Conservation (phyloP, 2,329 filamentous ascomycete genomes). For the Dothideomycetes sp. region DNA sequence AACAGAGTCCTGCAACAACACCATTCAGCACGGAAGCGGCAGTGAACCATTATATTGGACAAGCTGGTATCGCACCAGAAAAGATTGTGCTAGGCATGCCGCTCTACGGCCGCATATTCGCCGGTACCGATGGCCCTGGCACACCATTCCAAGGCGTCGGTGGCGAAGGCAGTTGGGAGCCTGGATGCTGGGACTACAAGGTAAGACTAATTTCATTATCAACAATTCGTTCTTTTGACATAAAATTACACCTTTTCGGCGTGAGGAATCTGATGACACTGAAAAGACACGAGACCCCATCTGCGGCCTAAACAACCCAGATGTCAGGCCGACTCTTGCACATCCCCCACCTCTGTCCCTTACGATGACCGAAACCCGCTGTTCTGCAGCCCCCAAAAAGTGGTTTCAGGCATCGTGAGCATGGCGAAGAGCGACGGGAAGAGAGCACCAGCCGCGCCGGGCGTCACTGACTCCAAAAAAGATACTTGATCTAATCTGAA, state of each 20-base stretch:
- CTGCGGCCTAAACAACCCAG: constrained; percentile 7
- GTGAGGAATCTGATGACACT: constrained; percentile 6
- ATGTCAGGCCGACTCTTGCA: background rate
- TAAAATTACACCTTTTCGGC: no score
- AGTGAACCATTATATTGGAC: constrained; percentile 55
- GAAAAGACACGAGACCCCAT: constrained; percentile 5
- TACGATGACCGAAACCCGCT: background rate
- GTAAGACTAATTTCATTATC: no score
- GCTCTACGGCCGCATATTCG: constrained; percentile 78
- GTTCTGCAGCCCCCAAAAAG: background rate
- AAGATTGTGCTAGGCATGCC: constrained; percentile 91
- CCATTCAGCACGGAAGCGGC: constrained; percentile 69
- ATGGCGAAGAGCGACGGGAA: no score
- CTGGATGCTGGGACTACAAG: constrained; percentile 66
- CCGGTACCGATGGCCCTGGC: constrained; percentile 65
- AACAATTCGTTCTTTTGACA: no score
- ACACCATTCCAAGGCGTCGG: constrained; percentile 60
- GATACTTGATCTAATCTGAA: constrained; percentile 31
- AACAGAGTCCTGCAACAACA: constrained; percentile 49
- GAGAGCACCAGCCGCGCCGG: no score
- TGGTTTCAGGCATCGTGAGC: background rate
- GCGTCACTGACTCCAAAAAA: constrained; percentile 9
- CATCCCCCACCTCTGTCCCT: background rate
- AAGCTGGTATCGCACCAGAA: constrained; percentile 48
- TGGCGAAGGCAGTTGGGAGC: constrained; percentile 64